phyloP scores from a whole-genome alignment of 768 basidiomycete species.

The Boletus rubescentipes region DNA sequence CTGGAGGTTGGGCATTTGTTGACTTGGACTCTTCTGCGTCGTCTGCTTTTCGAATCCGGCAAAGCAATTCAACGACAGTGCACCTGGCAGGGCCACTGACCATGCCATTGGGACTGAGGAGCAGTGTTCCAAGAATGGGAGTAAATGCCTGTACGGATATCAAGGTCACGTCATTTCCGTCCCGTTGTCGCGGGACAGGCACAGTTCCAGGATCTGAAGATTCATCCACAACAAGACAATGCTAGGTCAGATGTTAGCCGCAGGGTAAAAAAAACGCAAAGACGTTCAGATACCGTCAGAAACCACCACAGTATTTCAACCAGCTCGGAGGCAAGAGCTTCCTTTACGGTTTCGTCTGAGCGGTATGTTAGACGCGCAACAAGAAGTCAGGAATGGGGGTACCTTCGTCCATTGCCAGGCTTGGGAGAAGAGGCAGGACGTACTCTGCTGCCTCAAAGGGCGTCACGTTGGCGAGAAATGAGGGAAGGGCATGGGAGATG shows the following conservation, averaged over 20 bases:
- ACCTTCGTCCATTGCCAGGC: conserved; percentile 87
- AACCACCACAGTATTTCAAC: conserved; percentile 93
- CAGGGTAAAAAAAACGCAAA: not conserved
- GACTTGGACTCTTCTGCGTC: conserved; percentile 36
- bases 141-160: conserved; percentile 89
- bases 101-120: conserved; percentile 74
- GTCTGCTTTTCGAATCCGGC: conserved; percentile 65
- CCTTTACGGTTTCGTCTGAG: conserved; percentile 83
- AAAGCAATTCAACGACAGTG: conserved; percentile 76
- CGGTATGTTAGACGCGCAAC: conserved; percentile 7
- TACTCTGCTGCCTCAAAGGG: conserved; percentile 91
- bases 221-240: conserved; percentile 65
- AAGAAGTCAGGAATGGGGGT: conserved; percentile 8
- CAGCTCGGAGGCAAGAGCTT: conserved; percentile 79
- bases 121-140: conserved; percentile 82
- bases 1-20: conserved; percentile 34
- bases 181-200: conserved; percentile 14
- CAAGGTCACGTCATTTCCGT: conserved; percentile 31
- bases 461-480: conserved; percentile 71
- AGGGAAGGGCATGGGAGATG: conserved; percentile 82
- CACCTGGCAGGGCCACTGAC: conserved; percentile 73
- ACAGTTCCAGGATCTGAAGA: conserved; percentile 15
- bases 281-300: conserved; percentile 51
- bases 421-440: conserved; percentile 85
- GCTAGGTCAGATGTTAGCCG: conserved; percentile 37